Evolutionary conservation across 441 rosid genomes (phyloP).

Genomic region (Gossypium armourianum): DNA sequence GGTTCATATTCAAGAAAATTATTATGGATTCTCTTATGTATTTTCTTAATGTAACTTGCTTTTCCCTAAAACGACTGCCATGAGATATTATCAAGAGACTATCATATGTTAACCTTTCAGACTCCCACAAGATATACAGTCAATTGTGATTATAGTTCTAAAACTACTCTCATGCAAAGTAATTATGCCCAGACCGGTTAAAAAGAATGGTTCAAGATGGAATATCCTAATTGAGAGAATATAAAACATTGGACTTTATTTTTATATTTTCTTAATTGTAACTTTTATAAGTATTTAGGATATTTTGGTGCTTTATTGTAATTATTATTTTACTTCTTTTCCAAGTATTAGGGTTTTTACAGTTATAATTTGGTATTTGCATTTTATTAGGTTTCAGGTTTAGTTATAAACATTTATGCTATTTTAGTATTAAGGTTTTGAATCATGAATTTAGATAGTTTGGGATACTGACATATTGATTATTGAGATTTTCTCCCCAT

Average conservation of each 20-base stretch:
- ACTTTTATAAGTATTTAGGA: neutral
- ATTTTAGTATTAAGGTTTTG: neutral
- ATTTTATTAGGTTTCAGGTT: neutral
- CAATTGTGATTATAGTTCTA: neutral
- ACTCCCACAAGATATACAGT: neutral
- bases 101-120: neutral
- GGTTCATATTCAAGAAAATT: neutral
- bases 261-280: neutral
- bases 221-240: neutral
- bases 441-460: neutral
- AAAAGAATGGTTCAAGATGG: neutral
- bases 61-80: neutral
- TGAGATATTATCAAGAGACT: neutral
- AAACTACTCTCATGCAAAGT: slow-evolving; percentile 5
- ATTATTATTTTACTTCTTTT: neutral
- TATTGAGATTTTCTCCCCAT: neutral
- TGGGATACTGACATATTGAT: neutral
- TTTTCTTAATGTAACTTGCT: neutral
- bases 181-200: neutral
- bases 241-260: neutral
- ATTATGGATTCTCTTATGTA: neutral
- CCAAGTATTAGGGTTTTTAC: neutral
- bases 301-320: neutral
- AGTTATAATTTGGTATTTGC: neutral
- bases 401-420: neutral